A percentile compares a stretch with the other conserved stretches of the same genome.
These are phyloP conservation scores for Debaryomycetaceae sp. DNA, from an alignment of 1,139 yeast genomes.

Conservation along the genomic window DNA sequence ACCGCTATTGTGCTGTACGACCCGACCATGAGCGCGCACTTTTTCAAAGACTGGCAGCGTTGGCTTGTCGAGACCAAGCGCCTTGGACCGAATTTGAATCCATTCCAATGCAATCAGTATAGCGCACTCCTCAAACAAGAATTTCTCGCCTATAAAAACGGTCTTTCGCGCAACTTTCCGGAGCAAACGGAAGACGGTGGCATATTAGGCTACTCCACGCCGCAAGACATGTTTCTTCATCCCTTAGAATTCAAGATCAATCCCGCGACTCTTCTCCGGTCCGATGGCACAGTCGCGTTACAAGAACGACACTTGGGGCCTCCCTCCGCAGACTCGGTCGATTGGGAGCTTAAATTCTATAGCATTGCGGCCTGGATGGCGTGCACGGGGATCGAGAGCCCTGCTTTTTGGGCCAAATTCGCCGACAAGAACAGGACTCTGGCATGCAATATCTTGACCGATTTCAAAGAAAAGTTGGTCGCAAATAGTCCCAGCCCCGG, in stretches of 20 bases:
- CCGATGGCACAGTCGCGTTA: background rate
- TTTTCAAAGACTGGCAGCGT: conserved; percentile 16
- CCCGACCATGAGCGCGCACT: conserved; percentile 16
- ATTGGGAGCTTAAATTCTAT: conserved; percentile 28
- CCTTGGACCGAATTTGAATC: conserved; percentile 20
- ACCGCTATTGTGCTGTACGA: conserved; percentile 24
- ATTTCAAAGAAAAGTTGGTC: background rate
- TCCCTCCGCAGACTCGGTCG: conserved; percentile 11
- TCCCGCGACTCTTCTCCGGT: conserved; percentile 14
- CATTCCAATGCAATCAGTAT: conserved; percentile 18
- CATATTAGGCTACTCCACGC: conserved; percentile 7
- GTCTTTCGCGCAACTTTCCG: background rate
- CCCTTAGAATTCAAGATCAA: conserved; percentile 33
- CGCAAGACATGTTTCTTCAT: conserved; percentile 27
- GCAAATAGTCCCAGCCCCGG: background rate
- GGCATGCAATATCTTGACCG: background rate
- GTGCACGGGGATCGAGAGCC: conserved; percentile 19
- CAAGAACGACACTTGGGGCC: conserved; percentile 1
- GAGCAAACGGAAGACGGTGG: background rate
- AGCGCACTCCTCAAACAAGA: conserved; percentile 13
- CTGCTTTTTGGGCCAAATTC: conserved; percentile 12
- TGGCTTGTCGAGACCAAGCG: conserved; percentile 13
- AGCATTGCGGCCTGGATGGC: conserved; percentile 25
- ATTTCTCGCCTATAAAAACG: conserved; percentile 8
- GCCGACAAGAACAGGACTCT: conserved; percentile 11